Base-by-base conservation (phyloP, 305 asterid species). In the Fraxinus nigra region DNA sequence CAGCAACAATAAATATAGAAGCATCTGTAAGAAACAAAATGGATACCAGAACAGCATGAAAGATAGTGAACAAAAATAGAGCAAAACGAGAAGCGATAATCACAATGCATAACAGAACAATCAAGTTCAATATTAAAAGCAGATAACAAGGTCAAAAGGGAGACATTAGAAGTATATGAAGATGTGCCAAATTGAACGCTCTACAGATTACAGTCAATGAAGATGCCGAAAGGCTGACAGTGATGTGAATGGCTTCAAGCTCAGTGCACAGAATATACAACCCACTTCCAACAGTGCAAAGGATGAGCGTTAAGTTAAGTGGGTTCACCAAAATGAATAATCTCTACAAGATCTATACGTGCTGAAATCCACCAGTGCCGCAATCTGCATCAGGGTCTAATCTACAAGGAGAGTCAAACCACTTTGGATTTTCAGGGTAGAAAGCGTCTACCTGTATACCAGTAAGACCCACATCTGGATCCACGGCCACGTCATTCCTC, bases 321-420 rank as follows among this genome's bases (percentile, higher is more conserved):
- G 85, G 85, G 87, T 91, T 85, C 91, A 88, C 89, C 92, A 18
- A 85, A 86, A 87, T 34, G 85, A 84, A 87, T 69, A 73, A 80
- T 82, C 88, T 85, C 92, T 93, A 93, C 79, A 89, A 90, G 24
- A 92, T 93, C 85, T 83, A 92, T 89, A 90, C 97, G 82, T 90
- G 98, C 88, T 91, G 88, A 90, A 93, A 93, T 80, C 91, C 98
- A 65, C 92, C 89, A 77, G 91, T 95, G 32, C 93, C 90, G 82
- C 97, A 91, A 83, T 93, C 98, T 80, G 94, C 77, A 79, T 92
- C 88, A 22, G 98, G 89, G 83, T 92, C 98, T 85, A 94, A 88
- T 43, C 90, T 96, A 90, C 98, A 91, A 69, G 98, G 95, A 70
- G 98, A 93, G 79, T 95, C 99, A 14, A 91, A 93, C 98, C 99